phyloP scores from a whole-genome alignment of 176 grass and related monocot species.

The Aegilops tauschii region DNA sequence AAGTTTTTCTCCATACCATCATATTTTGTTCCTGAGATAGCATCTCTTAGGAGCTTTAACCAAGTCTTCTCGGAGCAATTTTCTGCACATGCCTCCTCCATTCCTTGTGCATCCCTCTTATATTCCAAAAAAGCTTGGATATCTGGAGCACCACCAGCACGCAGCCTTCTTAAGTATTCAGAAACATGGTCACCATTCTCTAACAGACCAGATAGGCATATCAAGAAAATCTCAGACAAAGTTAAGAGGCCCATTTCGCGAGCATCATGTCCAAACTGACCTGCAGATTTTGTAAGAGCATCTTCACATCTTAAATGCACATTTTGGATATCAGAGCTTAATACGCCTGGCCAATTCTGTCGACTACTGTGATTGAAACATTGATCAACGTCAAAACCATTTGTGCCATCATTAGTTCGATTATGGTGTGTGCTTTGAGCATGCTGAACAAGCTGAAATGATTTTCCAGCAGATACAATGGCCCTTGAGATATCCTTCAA shows the following conservation, averaged over 20 bases:
- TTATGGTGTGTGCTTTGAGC: slow-evolving; percentile 42
- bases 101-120: slow-evolving; percentile 11
- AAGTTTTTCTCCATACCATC: slow-evolving; percentile 24
- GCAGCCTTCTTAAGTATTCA: slow-evolving; percentile 50
- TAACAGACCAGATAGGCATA: slow-evolving; percentile 76
- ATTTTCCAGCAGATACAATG: slow-evolving; percentile 95
- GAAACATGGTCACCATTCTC: slow-evolving; percentile 78
- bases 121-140: slow-evolving; percentile 13
- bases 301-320: slow-evolving; percentile 13
- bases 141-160: slow-evolving; percentile 24
- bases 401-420: slow-evolving; percentile 23
- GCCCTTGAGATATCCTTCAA: slow-evolving; percentile 63
- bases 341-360: slow-evolving; percentile 21
- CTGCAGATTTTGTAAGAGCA: slow-evolving; percentile 32
- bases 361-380: slow-evolving; percentile 9
- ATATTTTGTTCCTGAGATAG: slow-evolving; percentile 45
- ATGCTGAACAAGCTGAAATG: slow-evolving; percentile 86
- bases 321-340: slow-evolving; percentile 19
- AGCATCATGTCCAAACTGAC: slow-evolving; percentile 45
- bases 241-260: slow-evolving; percentile 66
- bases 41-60: slow-evolving; percentile 69
- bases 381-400: slow-evolving; percentile 18
- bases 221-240: slow-evolving; percentile 77
- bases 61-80: slow-evolving; percentile 49
- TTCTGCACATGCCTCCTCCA: slow-evolving; percentile 22